Base-by-base conservation (phyloP, 2,329 filamentous ascomycete genomes). In the Cladosporium colombiae region DNA sequence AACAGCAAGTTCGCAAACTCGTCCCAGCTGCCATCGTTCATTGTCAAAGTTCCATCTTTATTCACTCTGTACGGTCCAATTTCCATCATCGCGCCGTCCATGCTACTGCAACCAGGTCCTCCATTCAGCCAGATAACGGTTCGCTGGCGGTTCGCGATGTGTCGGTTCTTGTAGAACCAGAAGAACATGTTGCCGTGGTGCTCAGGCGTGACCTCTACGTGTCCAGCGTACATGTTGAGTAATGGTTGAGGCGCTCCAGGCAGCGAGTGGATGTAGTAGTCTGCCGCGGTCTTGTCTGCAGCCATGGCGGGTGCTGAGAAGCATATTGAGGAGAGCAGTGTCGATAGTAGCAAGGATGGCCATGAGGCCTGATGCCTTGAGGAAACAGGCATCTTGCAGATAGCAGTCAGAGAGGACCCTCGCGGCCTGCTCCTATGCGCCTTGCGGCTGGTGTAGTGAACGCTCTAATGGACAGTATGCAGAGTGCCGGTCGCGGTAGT, bases 41-140 rank as follows among this genome's bases (percentile, higher is more conserved):
- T 88, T 66, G 83, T 83, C 65, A 99, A 81, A 74, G 89, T 84
- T 79, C 85, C 79, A 35, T 90, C 86, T 70, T 94, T 86, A 74
- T 90, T 89, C 65, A 99, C 81, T 70, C 95, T 85, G 78, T 97
- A 99, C 2, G 95, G 95, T 0, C 95, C 95, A 69, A 99, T 87
- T 79, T 99, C 95, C 88, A 98, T 98, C 83, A 98, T 79, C 2
- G 92, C 93, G 71, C 94, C 95, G 78, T 99, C 96, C 84, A 97
- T 93, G 31, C 94, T 98, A 78, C 93, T 97, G 79, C 95, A 99
- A 31, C 96, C 95, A 1, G 95, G 95, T 0, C 95, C 96, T 63
- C 95, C 96, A 76, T 99, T 99, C 66, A 99, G 81, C 95, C 96
- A 99, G 74, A 99, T 89, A 13, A 99, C 91, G 2, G 93, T 97